Percentiles rank a stretch among this genome's conserved stretches.
phyloP scores from a whole-genome alignment of 2,329 filamentous ascomycete species.

The Colletotrichum siamense region DNA sequence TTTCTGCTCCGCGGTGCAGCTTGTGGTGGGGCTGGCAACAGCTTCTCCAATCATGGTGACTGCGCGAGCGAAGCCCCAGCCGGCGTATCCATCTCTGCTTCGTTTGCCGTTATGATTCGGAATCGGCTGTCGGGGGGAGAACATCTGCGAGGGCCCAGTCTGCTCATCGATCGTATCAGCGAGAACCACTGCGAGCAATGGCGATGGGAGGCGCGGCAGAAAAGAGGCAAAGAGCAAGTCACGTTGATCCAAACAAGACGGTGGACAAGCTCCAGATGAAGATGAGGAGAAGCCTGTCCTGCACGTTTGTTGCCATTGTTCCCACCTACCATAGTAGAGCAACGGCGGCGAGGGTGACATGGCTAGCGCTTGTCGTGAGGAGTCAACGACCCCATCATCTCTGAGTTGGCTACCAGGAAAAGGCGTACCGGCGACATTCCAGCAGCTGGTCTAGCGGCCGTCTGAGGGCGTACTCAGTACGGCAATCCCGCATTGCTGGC shows the following conservation, averaged over 20 bases:
- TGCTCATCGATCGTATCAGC: neutral
- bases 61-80: neutral
- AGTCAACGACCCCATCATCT: conserved; percentile 1
- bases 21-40: neutral
- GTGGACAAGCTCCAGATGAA: neutral
- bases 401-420: neutral
- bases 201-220: neutral
- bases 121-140: conserved; percentile 3
- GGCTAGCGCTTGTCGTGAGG: conserved; percentile 2
- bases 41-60: conserved; percentile 12
- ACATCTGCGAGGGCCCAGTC: neutral
- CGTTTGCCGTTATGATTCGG: conserved; percentile 11
- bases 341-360: conserved; percentile 7
- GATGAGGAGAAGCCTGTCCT: neutral
- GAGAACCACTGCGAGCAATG: neutral
- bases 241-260: neutral
- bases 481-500: neutral
- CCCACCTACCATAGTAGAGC: neutral
- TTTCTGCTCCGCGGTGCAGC: neutral
- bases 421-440: neutral
- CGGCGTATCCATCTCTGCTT: neutral
- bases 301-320: neutral
- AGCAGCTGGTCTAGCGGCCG: neutral
- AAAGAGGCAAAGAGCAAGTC: neutral
- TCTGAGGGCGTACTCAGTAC: conserved; percentile 2